A percentile compares a stretch with the other conserved stretches of the same genome.
Evolutionary conservation across 306 rosid species (phyloP).

Genomic region (Albizia julibrissin): DNA sequence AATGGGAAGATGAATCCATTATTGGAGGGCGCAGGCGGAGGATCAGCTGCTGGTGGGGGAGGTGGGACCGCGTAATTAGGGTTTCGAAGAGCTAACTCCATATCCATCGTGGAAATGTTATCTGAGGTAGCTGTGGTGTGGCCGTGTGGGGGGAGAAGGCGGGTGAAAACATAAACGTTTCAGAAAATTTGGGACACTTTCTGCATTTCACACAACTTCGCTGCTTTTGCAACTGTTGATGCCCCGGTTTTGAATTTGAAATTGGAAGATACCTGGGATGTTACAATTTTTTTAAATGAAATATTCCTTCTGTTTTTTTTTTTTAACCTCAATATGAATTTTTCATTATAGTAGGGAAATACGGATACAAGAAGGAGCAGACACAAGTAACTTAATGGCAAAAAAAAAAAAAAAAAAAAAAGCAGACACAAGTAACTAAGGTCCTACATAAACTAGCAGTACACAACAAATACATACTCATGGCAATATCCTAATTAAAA

Average conservation of each 20-base stretch:
- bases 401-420: no score
- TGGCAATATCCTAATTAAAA: no score
- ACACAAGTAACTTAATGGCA: no score
- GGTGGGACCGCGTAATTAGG: slow-evolving; percentile 42
- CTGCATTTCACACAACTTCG: background rate
- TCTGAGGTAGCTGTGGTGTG: background rate
- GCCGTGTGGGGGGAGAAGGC: background rate
- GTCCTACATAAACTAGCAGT: no score
- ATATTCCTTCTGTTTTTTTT: no score
- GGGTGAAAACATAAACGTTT: background rate
- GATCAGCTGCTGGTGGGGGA: background rate
- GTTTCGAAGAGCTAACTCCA: slow-evolving; percentile 43
- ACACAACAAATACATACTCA: no score
- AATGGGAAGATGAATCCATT: slow-evolving; percentile 40
- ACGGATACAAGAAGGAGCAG: no score
- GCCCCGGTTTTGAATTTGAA: background rate
- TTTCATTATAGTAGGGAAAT: no score
- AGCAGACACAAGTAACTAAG: no score
- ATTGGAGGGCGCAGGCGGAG: slow-evolving; percentile 29
- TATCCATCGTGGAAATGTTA: slow-evolving; percentile 37
- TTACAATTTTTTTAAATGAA: no score
- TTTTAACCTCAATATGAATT: no score
- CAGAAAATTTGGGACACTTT: background rate
- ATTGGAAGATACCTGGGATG: no score
- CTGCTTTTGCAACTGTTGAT: background rate